Evolutionary conservation across 768 basidiomycete genomes (phyloP).

Genomic region (Rickenella mellea): DNA sequence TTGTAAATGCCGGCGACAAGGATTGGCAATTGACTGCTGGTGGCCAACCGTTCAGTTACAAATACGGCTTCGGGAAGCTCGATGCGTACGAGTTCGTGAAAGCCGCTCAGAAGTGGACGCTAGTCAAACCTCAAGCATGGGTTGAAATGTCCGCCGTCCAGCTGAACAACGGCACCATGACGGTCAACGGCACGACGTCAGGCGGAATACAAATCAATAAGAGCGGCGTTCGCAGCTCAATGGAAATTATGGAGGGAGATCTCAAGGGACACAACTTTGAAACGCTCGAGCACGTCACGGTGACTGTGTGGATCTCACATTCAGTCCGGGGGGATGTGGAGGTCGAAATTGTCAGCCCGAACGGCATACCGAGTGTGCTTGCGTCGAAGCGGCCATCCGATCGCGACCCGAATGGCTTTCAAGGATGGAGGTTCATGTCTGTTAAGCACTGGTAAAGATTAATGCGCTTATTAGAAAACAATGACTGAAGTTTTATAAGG

Average conservation of each 20-base stretch:
- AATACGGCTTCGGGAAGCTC: constrained; percentile 39
- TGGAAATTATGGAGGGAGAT: constrained; percentile 20
- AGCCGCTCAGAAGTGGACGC: constrained; percentile 26
- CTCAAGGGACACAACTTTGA: constrained; percentile 31
- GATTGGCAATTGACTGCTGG: constrained; percentile 37
- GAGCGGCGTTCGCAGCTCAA: constrained; percentile 21
- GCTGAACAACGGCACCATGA: constrained; percentile 8
- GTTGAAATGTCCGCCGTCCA: constrained; percentile 25
- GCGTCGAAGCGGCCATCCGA: constrained; percentile 31
- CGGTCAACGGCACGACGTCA: constrained; percentile 10
- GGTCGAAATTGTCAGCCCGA: constrained; percentile 32
- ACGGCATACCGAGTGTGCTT: constrained; percentile 31
- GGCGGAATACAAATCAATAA: constrained; percentile 18
- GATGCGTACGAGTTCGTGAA: constrained; percentile 34
- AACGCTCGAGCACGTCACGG: constrained; percentile 35
- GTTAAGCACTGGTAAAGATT: constrained; percentile 38
- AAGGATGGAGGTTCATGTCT: constrained; percentile 40
- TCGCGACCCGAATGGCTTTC: constrained; percentile 25
- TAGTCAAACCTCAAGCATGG: constrained; percentile 42
- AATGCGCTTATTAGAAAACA: background rate
- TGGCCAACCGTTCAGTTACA: constrained; percentile 35
- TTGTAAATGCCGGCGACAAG: constrained; percentile 34
- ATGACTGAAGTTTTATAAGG: constrained; percentile 17
- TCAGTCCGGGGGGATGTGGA: constrained; percentile 33
- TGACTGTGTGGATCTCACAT: constrained; percentile 35